phyloP scores from a whole-genome alignment of 768 basidiomycete genomes.

The Tricholoma saponaceum region DNA sequence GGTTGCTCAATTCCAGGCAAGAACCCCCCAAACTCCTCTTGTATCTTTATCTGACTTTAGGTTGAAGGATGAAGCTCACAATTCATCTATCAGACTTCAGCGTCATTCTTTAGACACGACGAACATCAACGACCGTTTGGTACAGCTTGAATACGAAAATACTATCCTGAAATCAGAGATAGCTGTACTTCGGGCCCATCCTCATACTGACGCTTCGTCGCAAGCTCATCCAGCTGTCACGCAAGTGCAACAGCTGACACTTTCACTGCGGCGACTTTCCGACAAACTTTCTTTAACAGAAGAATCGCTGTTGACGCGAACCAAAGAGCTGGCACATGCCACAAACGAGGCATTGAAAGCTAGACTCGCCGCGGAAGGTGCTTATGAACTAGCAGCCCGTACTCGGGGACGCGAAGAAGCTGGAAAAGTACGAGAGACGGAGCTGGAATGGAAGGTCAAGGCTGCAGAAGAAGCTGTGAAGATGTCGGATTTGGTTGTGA shows the following conservation, averaged over 20 bases:
- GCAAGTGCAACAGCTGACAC: constrained; percentile 51
- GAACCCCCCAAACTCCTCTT: constrained; percentile 8
- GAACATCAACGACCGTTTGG: constrained; percentile 41
- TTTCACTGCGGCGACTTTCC: constrained; percentile 63
- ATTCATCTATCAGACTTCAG: constrained; percentile 63
- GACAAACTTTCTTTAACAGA: constrained; percentile 68
- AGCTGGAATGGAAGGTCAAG: constrained; percentile 40
- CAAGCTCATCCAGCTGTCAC: constrained; percentile 23
- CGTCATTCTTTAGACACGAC: constrained; percentile 52
- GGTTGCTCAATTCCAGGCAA: constrained; percentile 48
- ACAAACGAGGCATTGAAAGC: constrained; percentile 41
- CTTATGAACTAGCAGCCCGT: constrained; percentile 51
- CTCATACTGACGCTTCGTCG: constrained; percentile 33
- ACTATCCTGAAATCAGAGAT: constrained; percentile 52
- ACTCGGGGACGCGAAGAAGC: constrained; percentile 55
- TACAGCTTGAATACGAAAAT: constrained; percentile 57
- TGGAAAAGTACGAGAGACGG: constrained; percentile 41
- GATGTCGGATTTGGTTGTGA: constrained; percentile 62
- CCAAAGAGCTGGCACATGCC: constrained; percentile 39
- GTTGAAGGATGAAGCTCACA: constrained; percentile 64
- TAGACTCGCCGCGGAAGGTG: constrained; percentile 40
- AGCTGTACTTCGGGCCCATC: constrained; percentile 46
- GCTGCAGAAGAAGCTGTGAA: constrained; percentile 53
- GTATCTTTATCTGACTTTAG: constrained; percentile 9
- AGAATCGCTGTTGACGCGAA: constrained; percentile 43